A percentile compares a stretch with the other conserved stretches of the same genome.
These are phyloP conservation scores for Saksenaea vasiformis DNA, from an alignment of 371 early-diverging fungal genomes.

Conservation along the genomic window DNA sequence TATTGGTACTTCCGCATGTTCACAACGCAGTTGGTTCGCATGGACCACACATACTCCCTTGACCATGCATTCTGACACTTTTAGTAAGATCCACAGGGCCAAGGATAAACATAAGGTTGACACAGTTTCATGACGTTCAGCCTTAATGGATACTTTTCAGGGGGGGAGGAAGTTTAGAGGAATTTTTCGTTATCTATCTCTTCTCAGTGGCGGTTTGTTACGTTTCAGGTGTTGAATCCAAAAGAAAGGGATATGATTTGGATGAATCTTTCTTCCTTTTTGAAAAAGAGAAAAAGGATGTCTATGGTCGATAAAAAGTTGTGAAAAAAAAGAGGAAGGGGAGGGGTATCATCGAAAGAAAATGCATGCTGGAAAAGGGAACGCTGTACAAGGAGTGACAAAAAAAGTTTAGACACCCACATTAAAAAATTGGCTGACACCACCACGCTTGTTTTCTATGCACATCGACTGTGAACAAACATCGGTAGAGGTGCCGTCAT, in stretches of 20 bases:
- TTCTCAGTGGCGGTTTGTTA: constrained; percentile 2
- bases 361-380: constrained; percentile 4
- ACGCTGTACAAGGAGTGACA: constrained; percentile 4
- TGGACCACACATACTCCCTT: neutral
- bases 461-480: constrained; percentile 8
- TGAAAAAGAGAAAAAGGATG: neutral
- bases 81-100: neutral
- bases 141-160: neutral
- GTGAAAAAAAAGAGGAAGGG: neutral
- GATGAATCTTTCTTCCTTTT: neutral
- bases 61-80: neutral
- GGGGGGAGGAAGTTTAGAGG: neutral
- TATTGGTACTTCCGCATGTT: neutral
- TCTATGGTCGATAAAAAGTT: neutral
- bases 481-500: constrained; percentile 8
- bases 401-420: neutral
- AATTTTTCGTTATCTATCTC: neutral
- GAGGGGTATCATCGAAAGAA: constrained; percentile 1
- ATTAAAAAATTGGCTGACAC: neutral
- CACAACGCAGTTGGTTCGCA: neutral
- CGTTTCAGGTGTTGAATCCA: neutral
- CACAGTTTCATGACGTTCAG: neutral
- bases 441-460: constrained; percentile 2
- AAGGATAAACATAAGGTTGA: neutral
- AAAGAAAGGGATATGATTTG: too few species aligned